Evolutionary conservation across 192 early-diverging fungal genomes (phyloP).

Genomic region (Linnemannia schmuckeri): DNA sequence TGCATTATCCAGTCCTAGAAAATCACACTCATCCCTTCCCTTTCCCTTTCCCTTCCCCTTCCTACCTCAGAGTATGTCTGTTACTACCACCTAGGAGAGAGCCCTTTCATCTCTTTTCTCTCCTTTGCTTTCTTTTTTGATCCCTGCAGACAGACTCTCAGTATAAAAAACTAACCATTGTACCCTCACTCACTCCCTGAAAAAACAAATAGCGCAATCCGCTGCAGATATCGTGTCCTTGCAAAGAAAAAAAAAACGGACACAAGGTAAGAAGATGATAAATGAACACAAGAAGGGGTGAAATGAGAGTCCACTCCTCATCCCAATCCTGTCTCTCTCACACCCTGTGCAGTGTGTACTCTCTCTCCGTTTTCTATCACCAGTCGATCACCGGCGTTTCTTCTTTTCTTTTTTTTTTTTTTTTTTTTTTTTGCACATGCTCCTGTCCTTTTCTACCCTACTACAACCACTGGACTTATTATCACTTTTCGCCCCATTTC

Average conservation of each 20-base stretch:
- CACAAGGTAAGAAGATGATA: not conserved
- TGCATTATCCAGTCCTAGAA: not conserved
- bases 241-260: not conserved
- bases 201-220: not conserved
- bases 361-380: not conserved
- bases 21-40: not conserved
- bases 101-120: not conserved
- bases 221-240: not conserved
- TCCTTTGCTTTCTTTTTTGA: not conserved
- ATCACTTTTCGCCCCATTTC: not conserved
- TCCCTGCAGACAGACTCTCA: not conserved
- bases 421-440: not conserved
- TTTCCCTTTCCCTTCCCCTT: not conserved
- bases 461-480: too few relatives aligned
- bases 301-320: not conserved
- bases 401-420: constrained; percentile 5
- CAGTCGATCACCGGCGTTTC: not conserved
- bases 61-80: not conserved
- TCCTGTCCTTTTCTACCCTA: not conserved
- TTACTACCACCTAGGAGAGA: constrained; percentile 4
- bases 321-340: not conserved
- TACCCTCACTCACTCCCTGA: not conserved
- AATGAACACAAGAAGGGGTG: not conserved
- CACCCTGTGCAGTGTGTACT: not conserved
- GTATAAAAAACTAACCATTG: not conserved